Evolutionary conservation across 768 basidiomycete species (phyloP), one percentile per base, ranked within the genome.

Genomic region (Lactarius sanguifluus): DNA sequence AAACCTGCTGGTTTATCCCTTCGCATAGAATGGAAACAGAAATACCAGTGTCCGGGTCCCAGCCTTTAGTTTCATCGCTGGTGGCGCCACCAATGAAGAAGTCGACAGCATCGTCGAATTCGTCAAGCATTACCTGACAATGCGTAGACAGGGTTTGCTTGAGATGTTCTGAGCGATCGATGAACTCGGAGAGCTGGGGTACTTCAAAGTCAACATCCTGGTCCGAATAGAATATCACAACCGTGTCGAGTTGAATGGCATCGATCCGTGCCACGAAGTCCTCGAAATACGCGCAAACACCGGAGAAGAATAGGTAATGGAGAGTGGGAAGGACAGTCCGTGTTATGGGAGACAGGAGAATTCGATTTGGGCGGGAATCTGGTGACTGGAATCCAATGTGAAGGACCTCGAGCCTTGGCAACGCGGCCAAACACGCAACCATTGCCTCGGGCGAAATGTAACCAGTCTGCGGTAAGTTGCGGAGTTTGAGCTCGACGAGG

Each of bases 201-300:
- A n/a, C 18, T 10, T n/a, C n/a, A 38, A 36, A 34, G 36, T 23
- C 10, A 23, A 8, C 1, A 0, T 3, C 12, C 12, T 57, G 56
- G 12, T 38, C 15, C 32, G 4, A 57, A 25, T 34, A 57, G 12
- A 4, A 12, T 20, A 57, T 23, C 5, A 3, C 32, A 9, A 34
- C 5, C 4, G 20, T 12, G 4, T 57, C 20, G 16, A 57, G 56
- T 38, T 12, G 20, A 38, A 57, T 57, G 2, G 23, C 2, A 30
- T 41, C 30, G 2, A 62, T 40, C 41, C 40, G 54, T 1, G 56
- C 43, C 38, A 43, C 38, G 5, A 66, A 23, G n/a, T 8, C n/a
- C 30, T 66, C 61, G 2, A 62, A 28, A 43, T 66, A 61, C 25
- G 54, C 57, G 40, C n/a, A 32, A n/a, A 23, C 10, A 3, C 61